Conservation (phyloP, 306 rosid genomes). For the Medicago ruthenica region DNA sequence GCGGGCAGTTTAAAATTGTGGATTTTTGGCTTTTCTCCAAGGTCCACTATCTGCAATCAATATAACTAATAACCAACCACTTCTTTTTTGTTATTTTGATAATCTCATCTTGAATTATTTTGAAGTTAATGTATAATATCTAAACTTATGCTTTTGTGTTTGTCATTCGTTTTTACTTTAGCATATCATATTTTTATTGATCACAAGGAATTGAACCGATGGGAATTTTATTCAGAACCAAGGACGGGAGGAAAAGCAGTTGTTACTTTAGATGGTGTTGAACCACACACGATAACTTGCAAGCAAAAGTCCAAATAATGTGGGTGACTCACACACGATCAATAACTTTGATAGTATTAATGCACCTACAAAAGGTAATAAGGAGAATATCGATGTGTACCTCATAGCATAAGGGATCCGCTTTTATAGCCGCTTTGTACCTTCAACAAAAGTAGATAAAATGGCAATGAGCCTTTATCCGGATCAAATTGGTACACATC, state of each 20-base stretch:
- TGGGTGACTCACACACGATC: neutral
- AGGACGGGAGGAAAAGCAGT: neutral
- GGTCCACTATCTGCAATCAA: neutral
- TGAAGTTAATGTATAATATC: neutral
- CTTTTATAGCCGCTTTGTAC: conserved; percentile 95
- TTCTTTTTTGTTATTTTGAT: neutral
- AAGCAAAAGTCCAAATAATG: conserved; percentile 19
- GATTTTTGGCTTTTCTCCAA: neutral
- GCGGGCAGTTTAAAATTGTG: too few relatives aligned
- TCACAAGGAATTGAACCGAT: neutral
- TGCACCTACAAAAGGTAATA: conserved; percentile 23
- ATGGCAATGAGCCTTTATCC: conserved; percentile 22
- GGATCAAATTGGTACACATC: conserved; percentile 12
- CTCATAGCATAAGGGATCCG: conserved; percentile 98
- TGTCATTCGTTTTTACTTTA: neutral
- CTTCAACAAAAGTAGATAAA: conserved; percentile 54
- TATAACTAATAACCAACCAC: neutral
- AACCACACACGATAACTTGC: neutral
- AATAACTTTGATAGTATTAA: conserved; percentile 23
- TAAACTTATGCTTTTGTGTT: neutral
- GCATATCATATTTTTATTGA: neutral
- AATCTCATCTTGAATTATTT: neutral
- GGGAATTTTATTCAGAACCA: neutral
- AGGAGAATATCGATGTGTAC: conserved; percentile 51
- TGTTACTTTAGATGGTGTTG: conserved; percentile 3